Evolutionary conservation across 1,284 basidiomycete species (phyloP).

Genomic region (Papiliotrema nemorosa): DNA sequence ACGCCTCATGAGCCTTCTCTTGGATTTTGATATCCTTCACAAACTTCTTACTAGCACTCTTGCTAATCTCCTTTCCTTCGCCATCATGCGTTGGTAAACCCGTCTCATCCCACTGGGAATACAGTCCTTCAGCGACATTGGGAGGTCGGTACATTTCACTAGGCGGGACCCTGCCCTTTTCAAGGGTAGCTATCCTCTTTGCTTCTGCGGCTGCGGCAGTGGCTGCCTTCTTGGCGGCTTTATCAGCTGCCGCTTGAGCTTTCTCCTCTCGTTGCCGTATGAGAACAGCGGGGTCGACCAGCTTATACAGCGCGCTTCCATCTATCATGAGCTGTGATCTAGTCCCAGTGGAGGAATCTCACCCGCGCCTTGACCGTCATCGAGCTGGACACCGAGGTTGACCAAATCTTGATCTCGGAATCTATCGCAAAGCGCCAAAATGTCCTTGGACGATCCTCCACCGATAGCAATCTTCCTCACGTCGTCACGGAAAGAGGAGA

Average conservation of each 20-base stretch:
- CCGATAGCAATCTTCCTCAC: conserved; percentile 79
- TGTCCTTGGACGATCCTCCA: conserved; percentile 66
- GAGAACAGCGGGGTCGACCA: conserved; percentile 79
- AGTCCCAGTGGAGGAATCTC: conserved; percentile 12
- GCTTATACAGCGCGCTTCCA: conserved; percentile 90
- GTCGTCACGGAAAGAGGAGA: conserved; percentile 89
- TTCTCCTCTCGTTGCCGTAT: conserved; percentile 86
- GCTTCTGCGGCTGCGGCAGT: conserved; percentile 66
- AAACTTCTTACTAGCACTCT: conserved; percentile 74
- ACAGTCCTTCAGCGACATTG: conserved; percentile 64
- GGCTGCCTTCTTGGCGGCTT: conserved; percentile 76
- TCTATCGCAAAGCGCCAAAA: conserved; percentile 74
- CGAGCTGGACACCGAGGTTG: conserved; percentile 88
- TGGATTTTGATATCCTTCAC: conserved; percentile 75
- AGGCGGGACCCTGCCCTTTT: conserved; percentile 75
- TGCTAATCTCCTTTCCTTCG: conserved; percentile 79
- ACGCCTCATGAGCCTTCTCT: conserved; percentile 74
- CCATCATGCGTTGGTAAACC: conserved; percentile 82
- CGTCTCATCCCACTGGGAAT: conserved; percentile 73
- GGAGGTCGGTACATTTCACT: conserved; percentile 80
- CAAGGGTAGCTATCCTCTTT: conserved; percentile 71
- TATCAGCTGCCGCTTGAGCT: conserved; percentile 68
- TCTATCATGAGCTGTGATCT: conserved; percentile 53
- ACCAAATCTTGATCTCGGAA: conserved; percentile 87
- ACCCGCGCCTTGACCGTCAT: conserved; percentile 83